Evolutionary conservation across 2,329 filamentous ascomycete genomes (phyloP).

Genomic region (Chrysoporthe deuterocubensis): DNA sequence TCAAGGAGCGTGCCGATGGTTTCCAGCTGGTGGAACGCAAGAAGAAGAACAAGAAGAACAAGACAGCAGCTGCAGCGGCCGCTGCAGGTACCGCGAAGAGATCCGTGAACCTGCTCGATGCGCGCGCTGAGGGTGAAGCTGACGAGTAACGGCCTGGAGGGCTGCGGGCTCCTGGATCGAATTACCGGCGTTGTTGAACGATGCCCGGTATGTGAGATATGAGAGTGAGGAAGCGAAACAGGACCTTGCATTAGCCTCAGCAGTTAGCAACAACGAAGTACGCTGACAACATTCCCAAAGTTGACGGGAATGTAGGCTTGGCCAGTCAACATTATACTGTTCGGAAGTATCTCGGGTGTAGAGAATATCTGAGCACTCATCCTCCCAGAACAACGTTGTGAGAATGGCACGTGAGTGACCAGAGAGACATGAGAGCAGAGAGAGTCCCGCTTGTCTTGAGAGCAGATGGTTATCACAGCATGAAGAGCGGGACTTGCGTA

Average conservation of each 20-base stretch:
- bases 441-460: too few relatives aligned
- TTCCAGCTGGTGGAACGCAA: neutral
- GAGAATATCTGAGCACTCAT: neutral
- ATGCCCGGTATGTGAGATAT: neutral
- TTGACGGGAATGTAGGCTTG: neutral
- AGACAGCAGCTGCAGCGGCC: neutral
- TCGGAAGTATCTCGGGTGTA: neutral
- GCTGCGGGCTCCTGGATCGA: neutral
- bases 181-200: neutral
- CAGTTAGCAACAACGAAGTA: neutral
- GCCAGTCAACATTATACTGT: neutral
- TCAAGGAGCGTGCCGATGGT: neutral
- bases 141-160: neutral
- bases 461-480: too few relatives aligned
- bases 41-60: constrained; percentile 10
- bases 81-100: neutral
- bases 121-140: neutral
- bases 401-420: neutral
- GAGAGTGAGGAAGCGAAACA: neutral
- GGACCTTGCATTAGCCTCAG: neutral
- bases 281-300: neutral
- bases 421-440: too few relatives aligned
- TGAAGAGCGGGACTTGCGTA: too few relatives aligned
- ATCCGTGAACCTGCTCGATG: neutral
- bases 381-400: neutral